A percentile compares a stretch with the other conserved stretches of the same genome.
These are phyloP conservation scores for Elsinoe perseae DNA, from an alignment of 2,329 filamentous ascomycete species.

Conservation along the genomic window DNA sequence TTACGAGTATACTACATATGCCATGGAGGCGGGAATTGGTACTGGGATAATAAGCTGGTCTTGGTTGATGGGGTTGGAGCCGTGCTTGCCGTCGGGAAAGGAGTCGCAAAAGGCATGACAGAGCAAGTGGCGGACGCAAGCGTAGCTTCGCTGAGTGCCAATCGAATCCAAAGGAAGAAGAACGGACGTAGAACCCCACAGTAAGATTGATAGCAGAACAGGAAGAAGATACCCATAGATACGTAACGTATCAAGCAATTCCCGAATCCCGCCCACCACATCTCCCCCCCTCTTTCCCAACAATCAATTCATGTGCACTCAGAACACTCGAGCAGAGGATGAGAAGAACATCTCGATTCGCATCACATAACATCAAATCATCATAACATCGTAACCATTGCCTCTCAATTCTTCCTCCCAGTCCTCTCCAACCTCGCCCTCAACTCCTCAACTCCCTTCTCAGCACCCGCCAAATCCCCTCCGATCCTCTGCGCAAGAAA, in stretches of 20 bases:
- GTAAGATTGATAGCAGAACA: background rate
- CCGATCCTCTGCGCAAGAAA: conserved; percentile 54
- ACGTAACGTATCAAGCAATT: background rate
- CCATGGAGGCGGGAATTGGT: background rate
- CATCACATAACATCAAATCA: background rate
- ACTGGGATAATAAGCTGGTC: background rate
- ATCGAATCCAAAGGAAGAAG: too few species aligned
- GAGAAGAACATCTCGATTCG: background rate
- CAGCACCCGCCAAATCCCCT: conserved; percentile 35
- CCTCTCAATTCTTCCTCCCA: conserved; percentile 36
- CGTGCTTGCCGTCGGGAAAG: background rate
- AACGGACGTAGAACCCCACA: background rate
- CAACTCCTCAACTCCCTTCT: conserved; percentile 38
- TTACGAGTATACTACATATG: background rate
- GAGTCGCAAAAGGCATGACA: background rate
- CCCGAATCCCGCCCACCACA: background rate
- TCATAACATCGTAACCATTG: background rate
- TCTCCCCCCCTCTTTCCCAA: background rate
- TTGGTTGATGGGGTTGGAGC: background rate
- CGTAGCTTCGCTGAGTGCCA: background rate
- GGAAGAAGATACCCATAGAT: conserved; percentile 5
- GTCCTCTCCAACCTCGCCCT: conserved; percentile 37
- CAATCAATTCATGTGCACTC: background rate
- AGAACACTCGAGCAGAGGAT: background rate
- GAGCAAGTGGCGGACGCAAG: background rate